Conservation (phyloP, 208 protist species). For the Cochliopodium minus region DNA sequence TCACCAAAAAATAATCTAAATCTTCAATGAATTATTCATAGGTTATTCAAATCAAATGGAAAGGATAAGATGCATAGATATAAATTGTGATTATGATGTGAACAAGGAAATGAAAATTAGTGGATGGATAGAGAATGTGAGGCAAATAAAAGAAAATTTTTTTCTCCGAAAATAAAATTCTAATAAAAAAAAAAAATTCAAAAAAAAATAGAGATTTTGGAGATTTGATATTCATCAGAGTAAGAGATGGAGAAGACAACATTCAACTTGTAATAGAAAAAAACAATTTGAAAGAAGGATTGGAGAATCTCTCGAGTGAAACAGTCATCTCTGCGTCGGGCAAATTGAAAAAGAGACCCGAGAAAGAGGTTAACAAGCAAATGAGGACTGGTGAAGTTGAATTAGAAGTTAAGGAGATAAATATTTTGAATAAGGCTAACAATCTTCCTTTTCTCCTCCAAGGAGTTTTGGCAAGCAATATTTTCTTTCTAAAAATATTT, state of each 20-base stretch:
- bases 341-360: background rate
- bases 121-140: constrained; percentile 5
- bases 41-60: too few relatives aligned
- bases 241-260: background rate
- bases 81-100: background rate
- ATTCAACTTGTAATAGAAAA: background rate
- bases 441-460: background rate
- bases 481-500: too few relatives aligned
- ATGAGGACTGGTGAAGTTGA: constrained; percentile 1
- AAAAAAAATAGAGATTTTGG: background rate
- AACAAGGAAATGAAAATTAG: background rate
- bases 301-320: background rate
- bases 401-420: background rate
- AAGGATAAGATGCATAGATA: background rate
- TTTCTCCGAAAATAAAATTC: background rate
- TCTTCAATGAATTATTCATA: too few relatives aligned
- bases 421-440: background rate
- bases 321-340: background rate
- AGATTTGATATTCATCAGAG: background rate
- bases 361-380: background rate
- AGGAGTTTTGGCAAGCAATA: background rate
- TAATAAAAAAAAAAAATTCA: background rate
- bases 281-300: background rate
- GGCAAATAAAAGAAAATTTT: background rate
- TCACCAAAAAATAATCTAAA: too few relatives aligned